phyloP scores from a whole-genome alignment of 495 filamentous ascomycete species.

The Apodospora peruviana region DNA sequence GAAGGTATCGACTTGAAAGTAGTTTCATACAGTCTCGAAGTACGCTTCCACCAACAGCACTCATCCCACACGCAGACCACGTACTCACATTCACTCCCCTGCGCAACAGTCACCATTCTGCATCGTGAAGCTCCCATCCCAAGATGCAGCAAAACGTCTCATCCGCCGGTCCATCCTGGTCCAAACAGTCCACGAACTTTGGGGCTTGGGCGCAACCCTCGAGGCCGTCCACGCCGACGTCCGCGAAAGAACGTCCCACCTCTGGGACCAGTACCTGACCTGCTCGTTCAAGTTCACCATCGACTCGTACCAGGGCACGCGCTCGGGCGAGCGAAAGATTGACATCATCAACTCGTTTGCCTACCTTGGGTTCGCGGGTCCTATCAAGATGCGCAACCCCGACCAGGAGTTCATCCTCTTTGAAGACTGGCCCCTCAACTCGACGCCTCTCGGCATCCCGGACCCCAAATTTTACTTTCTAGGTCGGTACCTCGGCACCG shows the following conservation, averaged over 20 bases:
- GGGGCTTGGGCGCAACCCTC: constrained; percentile 69
- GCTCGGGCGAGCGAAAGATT: constrained; percentile 50
- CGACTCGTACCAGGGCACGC: constrained; percentile 70
- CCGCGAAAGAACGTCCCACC: constrained; percentile 45
- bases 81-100: constrained; percentile 1
- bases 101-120: constrained; percentile 75
- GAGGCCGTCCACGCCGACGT: constrained; percentile 63
- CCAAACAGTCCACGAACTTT: constrained; percentile 80
- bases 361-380: constrained; percentile 72
- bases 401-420: constrained; percentile 71
- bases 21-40: constrained; percentile 63
- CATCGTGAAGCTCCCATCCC: constrained; percentile 62
- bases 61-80: background rate
- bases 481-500: constrained; percentile 59
- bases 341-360: constrained; percentile 73
- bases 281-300: constrained; percentile 76
- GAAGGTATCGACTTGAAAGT: constrained; percentile 64
- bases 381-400: constrained; percentile 64
- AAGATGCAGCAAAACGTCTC: constrained; percentile 57
- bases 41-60: constrained; percentile 32
- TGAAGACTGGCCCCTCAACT: constrained; percentile 65
- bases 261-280: constrained; percentile 58
- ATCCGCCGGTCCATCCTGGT: constrained; percentile 72
- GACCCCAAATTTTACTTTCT: constrained; percentile 62
- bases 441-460: constrained; percentile 30